Base-by-base conservation (phyloP, 495 filamentous ascomycete species). In the Pseudoneurospora amorphoporcata region DNA sequence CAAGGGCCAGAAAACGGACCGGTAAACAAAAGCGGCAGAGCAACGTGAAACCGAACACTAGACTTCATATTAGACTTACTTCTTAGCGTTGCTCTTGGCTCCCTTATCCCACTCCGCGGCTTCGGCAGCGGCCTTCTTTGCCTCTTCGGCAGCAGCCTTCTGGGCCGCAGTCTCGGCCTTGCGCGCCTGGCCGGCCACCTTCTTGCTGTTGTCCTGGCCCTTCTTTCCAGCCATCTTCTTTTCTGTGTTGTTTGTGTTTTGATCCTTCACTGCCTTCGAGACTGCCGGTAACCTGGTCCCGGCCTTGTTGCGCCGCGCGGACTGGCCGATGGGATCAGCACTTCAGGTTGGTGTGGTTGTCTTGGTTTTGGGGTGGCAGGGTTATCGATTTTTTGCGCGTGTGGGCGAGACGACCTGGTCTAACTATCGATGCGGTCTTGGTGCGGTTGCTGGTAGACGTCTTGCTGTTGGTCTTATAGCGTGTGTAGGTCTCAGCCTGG, bases 91-190 rank as follows among this genome's bases (percentile, higher is more conserved):
- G 72, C 84, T 88, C 84, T 98, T 99, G 39, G 92, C 78, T 70
- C 95, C 95, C 82, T 97, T 92, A 3, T 83, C 72, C 95, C 95
- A 99, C 74, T 97, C 85, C 73, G 85, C 85, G 10, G 91, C 90
- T 76, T 98, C 96, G 45, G 81, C 88, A 0, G 84, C 87, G 1
- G 87, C 88, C 40, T 83, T 87, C 82, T 91, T 92, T n/a, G 87
- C 81, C 23, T 92, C 86, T 69, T 91, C 90, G 1, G 76, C 89
- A 8, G 92, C 92, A 42, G 89, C 87, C 81, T 97, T 99, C 68
- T 85, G 76, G 3, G 92, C 90, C 0, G 94, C 95, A 10, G 88
- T 88, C 61, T 97, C 93, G 72, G 95, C 94, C 86, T 99, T 99
- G 84, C 94, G 86, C 72, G 95, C 94, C 77, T 98, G 92, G 75